Base-by-base conservation (phyloP, 2,329 filamentous ascomycete genomes). In the Colletotrichum sidae region DNA sequence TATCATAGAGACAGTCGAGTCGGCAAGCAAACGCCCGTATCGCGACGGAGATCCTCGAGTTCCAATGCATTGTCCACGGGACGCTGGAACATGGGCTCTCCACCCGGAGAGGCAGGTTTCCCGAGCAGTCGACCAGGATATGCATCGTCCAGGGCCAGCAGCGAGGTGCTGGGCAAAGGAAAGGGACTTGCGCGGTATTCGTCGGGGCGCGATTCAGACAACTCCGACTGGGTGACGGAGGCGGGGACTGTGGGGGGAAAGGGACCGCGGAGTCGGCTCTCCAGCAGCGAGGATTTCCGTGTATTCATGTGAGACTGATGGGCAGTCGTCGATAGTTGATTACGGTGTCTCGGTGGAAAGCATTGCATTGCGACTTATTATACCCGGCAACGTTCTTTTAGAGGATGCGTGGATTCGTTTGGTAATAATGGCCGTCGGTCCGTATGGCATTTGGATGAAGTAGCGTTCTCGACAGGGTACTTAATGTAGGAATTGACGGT, bases 281-380 rank as follows among this genome's bases (percentile, higher is more conserved):
- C 25, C 52, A 61, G 65, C 42, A 60, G 49, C 39, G 64, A 67
- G 38, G 66, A 68, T 54, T 68, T 58, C 46, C 57, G 62, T 39
- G 66, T 68, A 52, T 68, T 61, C 63, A 68, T 68, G 54, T 68
- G 51, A 59, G 50, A 37, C 10, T 25, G 52, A 33, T 34, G 10
- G 35, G 6, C 37, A 13, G 45, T 8, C 17, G 42, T 10, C 34
- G 52, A 25, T 44, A 25, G 35, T 53, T 25, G 25, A 25, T 4
- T 4, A 25, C 25, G 25, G 10, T 61, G 41, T 45, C 52, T 52
- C 45, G 41, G 57, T 57, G 33, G 37, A 44, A 62, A 63, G 63
- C 63, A 39, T 67, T 65, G 64, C 60, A 60, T 67, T 65, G 64
- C 60, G 64, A 64, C 58, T 67, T 64, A 38, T 63, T 66, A 66